These are phyloP conservation scores for Catenaria anguillulae DNA, from an alignment of 371 early-diverging fungal species.

Conservation along the genomic window DNA sequence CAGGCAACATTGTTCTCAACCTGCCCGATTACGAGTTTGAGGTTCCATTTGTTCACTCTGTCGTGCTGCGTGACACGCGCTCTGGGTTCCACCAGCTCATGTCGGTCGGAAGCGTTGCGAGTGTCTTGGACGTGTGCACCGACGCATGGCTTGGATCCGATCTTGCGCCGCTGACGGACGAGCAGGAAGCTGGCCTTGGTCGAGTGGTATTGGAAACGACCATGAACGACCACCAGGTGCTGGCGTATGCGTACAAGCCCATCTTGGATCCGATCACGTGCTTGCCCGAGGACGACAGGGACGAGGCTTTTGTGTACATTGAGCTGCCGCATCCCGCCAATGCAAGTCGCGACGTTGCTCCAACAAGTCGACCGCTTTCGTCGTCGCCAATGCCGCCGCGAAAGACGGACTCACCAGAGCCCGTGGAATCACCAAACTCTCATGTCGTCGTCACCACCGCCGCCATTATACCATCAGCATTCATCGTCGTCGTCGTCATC, in stretches of 20 bases:
- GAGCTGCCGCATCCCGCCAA: not conserved
- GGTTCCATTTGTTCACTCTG: slow-evolving; percentile 19
- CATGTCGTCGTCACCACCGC: too few relatives aligned
- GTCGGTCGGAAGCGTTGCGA: slow-evolving; percentile 67
- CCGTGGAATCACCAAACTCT: too few relatives aligned
- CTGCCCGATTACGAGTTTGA: slow-evolving; percentile 29
- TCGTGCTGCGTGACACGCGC: slow-evolving; percentile 16
- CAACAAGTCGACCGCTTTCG: not conserved
- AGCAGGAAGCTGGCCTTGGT: slow-evolving; percentile 27
- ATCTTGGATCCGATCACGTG: slow-evolving; percentile 17
- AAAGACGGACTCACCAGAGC: too few relatives aligned
- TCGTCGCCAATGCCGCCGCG: not conserved
- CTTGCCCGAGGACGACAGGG: not conserved
- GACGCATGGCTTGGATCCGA: slow-evolving; percentile 84
- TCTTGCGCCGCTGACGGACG: slow-evolving; percentile 51
- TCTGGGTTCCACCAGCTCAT: slow-evolving; percentile 43
- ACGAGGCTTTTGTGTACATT: slow-evolving; percentile 5
- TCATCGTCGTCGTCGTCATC: too few relatives aligned
- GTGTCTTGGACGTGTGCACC: slow-evolving; percentile 66
- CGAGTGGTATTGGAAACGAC: slow-evolving; percentile 77
- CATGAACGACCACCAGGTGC: slow-evolving; percentile 76
- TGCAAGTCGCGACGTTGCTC: not conserved
- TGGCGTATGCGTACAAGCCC: slow-evolving; percentile 83
- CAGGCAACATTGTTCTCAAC: not conserved
- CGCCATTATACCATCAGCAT: too few relatives aligned